Base-by-base conservation (phyloP, 345 rosid species). In the Lumnitzera littorea region DNA sequence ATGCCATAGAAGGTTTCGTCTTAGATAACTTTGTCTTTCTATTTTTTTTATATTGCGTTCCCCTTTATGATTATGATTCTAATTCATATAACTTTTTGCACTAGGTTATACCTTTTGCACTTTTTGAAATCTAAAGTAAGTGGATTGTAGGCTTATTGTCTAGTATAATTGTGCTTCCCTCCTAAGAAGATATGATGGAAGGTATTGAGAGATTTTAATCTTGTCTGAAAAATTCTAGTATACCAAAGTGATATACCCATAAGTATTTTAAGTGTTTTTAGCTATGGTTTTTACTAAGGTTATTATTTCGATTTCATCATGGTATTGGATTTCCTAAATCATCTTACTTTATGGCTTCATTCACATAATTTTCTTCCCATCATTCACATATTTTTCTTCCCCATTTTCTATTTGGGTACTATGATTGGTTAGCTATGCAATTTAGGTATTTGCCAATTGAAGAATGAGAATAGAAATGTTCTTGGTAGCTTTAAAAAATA, bases 141-240 rank as follows among this genome's bases (percentile, higher is more conserved):
- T 92, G 96, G 98, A 75, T 92, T 55, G 91, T 96, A 0, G 84
- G 91, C 62, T 76, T 66, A 64, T 73, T 92, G 65, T 89, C 94
- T 3, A 89, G 94, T 68, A 76, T 85, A 46, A 67, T 85, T 31
- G 51, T 31, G 17, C 89, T 89, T 60, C 96, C 96, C 17, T 76
- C 80, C 0, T 59, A 70, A 46, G 83, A 79, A 67, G 81, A 83
- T 64, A 92, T 89, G 96, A 77, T 74, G 85, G 74, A 75, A 57
- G 88, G 81, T 13, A 56, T 81, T 24, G 58, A 77, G 63, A 62
- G 74, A 24, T 78, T 84, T 15, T 85, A 89, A 51, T 50, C 71
- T 1, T 23, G 66, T 15, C 86, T 84, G 14, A 83, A 87, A 77
- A 76, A 83, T 31, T 67, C 80, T 48, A 82, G 87, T 17, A 52